Evolutionary conservation across 208 protist genomes (phyloP), one percentile per base, ranked within the genome.

Genomic region (Trichomonas gallinae): DNA sequence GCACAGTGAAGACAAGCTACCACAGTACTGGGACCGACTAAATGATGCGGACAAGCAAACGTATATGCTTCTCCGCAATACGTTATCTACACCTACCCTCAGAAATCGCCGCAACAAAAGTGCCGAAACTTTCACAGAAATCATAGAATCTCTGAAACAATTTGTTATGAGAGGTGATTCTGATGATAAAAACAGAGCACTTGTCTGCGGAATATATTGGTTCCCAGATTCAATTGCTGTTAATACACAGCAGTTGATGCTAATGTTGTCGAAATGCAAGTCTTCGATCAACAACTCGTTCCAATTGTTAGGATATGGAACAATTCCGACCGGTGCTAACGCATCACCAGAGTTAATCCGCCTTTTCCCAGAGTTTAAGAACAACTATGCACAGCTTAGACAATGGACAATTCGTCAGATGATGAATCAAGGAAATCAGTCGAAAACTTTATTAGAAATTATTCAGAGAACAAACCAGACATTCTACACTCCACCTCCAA

Each of bases 201-300:
- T 89, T 34, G 83, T 89, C n/a, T 89, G 83, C 42, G 83, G 83
- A 34, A 89, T 89, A 48, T 44, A n/a, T 89, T 89, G 83, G 83
- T n/a, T 93, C 15, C 0, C 9, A 58, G 34, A 93, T 17, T 34
- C 87, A 38, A 51, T 93, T 36, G 87, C 44, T 36, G 46, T 51
- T 13, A 93, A 93, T 36, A 93, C 87, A 23, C 11, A 42, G 8
- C 87, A 93, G 51, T 51, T 93, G 26, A 34, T 42, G 11, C 2
- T 51, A 34, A 42, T 93, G 45, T 0, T 93, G 21, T 93, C 87
- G 34, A 93, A 93, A 38, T 93, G 87, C n/a, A 93, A 93, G 44
- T 93, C 87, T 17, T 93, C 87, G 17, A 93, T 93, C n/a, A 93
- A 93, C 21, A 42, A 21, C 10, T 26, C 45, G 1, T 93, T 93